Evolutionary conservation across 75 land plant genomes (phyloP), one percentile per base, ranked within the genome.

Genomic region (Cryptomeria japonica): DNA sequence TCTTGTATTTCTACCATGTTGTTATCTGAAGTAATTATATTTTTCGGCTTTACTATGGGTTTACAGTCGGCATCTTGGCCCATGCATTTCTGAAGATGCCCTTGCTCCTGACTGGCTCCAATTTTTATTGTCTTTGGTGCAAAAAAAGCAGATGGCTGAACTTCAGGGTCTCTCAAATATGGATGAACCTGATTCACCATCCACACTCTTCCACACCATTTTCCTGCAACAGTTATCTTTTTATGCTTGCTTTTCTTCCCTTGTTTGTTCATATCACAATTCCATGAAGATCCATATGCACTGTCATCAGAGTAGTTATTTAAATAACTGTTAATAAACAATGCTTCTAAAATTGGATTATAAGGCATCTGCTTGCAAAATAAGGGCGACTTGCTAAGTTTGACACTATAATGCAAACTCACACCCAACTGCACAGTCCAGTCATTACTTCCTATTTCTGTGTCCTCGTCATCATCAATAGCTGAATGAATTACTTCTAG

Each of bases 171-270:
- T 38, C 90, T 92, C 37, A 98, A 88, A 42, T 86, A 91, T 22
- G 99, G 97, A 89, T 97, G 99, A 51, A 97, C 95, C 86, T 98
- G 99, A 90, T 93, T 93, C 13, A 92, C 90, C 95, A 92, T 96
- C 99, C 99, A 98, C 18, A 93, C 95, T 87, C 89, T 96, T 13
- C 99, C 99, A 88, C 99, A 98, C 99, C 99, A 98, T 88, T 91
- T 94, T 1, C 97, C 96, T 46, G 95, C 96, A 36, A 96, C 93
- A 28, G 93, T 88, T 49, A 90, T 86, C 76, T 91, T 98, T 89
- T 92, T 97, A 90, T 92, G 91, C 88, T 86, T 93, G 55, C 87
- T 82, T 73, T 80, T 87, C 87, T 64, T 90, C 44, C 87, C 76
- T 55, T 64, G 58, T 15, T 79, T 86, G 5, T 86, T 70, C 0